A percentile compares a stretch with the other conserved stretches of the same genome.
These are phyloP conservation scores for Hypoxylon lenormandii DNA, from an alignment of 495 filamentous ascomycete species.

Conservation along the genomic window DNA sequence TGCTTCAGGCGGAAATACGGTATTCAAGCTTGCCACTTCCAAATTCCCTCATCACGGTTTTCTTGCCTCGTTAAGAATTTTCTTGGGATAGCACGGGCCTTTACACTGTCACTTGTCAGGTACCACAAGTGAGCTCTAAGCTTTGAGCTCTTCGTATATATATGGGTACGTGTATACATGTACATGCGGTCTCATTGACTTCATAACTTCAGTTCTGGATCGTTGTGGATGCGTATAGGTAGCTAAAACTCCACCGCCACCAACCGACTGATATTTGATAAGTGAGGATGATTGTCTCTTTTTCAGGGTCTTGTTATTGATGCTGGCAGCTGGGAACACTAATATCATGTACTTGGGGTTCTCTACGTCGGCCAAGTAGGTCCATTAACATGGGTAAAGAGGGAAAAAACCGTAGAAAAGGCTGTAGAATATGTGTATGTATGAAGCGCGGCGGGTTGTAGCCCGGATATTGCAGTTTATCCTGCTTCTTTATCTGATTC, in stretches of 20 bases:
- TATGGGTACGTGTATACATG: background rate
- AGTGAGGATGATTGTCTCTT: background rate
- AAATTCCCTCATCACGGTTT: conserved; percentile 42
- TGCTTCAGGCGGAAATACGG: conserved; percentile 21
- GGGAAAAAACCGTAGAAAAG: background rate
- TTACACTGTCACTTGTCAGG: conserved; percentile 40
- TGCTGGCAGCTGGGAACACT: background rate
- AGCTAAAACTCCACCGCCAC: conserved; percentile 7
- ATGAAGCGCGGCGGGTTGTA: conserved; percentile 6
- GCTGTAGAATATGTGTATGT: background rate
- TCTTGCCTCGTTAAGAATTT: conserved; percentile 41
- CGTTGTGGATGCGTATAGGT: conserved; percentile 11
- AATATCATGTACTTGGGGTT: background rate
- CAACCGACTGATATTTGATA: conserved; percentile 5
- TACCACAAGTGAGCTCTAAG: conserved; percentile 35
- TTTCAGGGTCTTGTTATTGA: conserved; percentile 18
- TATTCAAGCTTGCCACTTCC: conserved; percentile 29
- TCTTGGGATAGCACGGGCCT: conserved; percentile 42
- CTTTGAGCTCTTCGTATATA: conserved; percentile 10
- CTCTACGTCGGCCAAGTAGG: background rate
- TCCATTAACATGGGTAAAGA: background rate
- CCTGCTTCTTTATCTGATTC: conserved; percentile 10
- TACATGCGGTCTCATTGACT: conserved; percentile 3
- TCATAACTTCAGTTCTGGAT: conserved; percentile 6
- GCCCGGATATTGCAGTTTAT: conserved; percentile 20